Conservation (phyloP, 805 yeast genomes). For the Barnettozyma populi region DNA sequence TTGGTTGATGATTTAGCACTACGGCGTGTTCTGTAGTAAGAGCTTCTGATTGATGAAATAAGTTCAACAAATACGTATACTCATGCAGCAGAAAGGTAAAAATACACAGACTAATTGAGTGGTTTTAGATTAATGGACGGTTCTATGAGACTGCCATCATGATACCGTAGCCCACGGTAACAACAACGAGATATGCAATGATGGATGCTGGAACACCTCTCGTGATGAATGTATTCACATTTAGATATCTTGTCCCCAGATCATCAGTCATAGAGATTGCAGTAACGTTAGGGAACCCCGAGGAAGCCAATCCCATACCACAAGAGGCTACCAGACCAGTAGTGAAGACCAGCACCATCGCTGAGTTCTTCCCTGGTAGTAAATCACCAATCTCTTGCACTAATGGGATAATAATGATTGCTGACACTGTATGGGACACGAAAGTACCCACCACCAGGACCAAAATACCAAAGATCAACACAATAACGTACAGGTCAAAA, state of each 20-base stretch:
- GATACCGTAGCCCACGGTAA: constrained; percentile 75
- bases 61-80: too few relatives aligned
- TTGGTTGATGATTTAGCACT: too few relatives aligned
- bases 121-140: too few relatives aligned
- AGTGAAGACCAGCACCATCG: constrained; percentile 35
- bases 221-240: constrained; percentile 75
- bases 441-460: constrained; percentile 87
- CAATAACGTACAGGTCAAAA: constrained; percentile 59
- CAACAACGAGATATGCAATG: constrained; percentile 63
- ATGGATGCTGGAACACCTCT: constrained; percentile 89
- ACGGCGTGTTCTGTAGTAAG: too few relatives aligned
- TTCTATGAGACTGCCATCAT: constrained; percentile 38
- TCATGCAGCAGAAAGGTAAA: too few relatives aligned
- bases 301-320: constrained; percentile 96
- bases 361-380: constrained; percentile 68
- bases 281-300: constrained; percentile 98
- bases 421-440: constrained; percentile 96
- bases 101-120: too few relatives aligned
- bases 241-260: constrained; percentile 81
- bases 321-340: constrained; percentile 71
- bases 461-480: constrained; percentile 76
- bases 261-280: constrained; percentile 93
- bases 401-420: constrained; percentile 83
- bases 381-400: constrained; percentile 81
- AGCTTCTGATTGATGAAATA: too few relatives aligned